A percentile compares a stretch with the other conserved stretches of the same genome.
These are phyloP conservation scores for Neurospora sp. DNA, from an alignment of 495 filamentous ascomycete species.

Conservation along the genomic window DNA sequence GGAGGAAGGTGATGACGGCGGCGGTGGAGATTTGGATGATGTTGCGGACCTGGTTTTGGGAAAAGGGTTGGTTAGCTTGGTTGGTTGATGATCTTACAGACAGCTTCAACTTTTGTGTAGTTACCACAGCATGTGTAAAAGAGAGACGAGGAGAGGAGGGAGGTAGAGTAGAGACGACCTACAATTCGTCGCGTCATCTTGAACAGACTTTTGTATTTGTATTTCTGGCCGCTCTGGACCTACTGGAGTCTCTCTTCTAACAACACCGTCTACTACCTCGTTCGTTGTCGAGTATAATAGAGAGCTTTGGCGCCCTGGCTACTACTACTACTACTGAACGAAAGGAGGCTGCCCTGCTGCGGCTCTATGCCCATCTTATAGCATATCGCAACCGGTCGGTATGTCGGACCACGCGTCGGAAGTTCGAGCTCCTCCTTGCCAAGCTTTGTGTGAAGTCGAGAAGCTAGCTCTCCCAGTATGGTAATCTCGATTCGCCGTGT, in stretches of 20 bases:
- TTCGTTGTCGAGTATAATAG: not conserved
- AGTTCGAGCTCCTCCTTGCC: not conserved
- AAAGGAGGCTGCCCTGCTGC: not conserved
- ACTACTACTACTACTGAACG: not conserved
- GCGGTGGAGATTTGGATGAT: constrained; percentile 67
- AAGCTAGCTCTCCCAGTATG: not conserved
- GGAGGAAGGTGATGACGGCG: constrained; percentile 52
- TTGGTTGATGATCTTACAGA: not conserved
- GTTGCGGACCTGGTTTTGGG: constrained; percentile 56
- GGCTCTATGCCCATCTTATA: constrained; percentile 6
- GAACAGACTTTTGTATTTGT: not conserved
- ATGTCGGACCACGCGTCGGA: not conserved
- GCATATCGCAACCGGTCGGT: not conserved
- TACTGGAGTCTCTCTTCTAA: not conserved
- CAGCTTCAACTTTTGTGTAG: not conserved
- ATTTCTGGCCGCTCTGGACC: not conserved
- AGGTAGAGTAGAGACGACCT: constrained; percentile 9
- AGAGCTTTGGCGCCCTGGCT: not conserved
- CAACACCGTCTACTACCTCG: not conserved
- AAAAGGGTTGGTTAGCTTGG: not conserved
- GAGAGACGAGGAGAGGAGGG: not conserved
- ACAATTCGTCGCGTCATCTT: constrained; percentile 38
- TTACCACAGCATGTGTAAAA: not conserved
- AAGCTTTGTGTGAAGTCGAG: not conserved
- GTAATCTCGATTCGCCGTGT: not conserved